A percentile compares a stretch with the other conserved stretches of the same genome.
These are phyloP conservation scores for Lactarius akahatsu DNA, from an alignment of 768 basidiomycete species.

Conservation along the genomic window DNA sequence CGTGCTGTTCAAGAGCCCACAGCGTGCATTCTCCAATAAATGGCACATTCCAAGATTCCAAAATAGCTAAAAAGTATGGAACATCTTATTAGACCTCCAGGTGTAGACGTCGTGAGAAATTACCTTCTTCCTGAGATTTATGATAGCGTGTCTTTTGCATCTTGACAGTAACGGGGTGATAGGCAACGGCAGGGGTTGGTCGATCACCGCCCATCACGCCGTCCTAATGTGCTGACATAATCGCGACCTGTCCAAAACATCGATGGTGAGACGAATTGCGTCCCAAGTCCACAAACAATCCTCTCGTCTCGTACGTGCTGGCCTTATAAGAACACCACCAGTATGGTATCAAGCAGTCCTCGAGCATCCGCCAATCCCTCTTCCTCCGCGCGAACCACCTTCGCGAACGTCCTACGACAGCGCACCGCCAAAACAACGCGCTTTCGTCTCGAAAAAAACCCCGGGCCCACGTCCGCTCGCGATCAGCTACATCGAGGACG, in stretches of 20 bases:
- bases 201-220: too few relatives aligned
- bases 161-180: too few relatives aligned
- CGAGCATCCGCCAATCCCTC: conserved; percentile 81
- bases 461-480: conserved; percentile 44
- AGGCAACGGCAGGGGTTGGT: too few relatives aligned
- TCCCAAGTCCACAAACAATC: conserved; percentile 88
- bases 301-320: conserved; percentile 71
- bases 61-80: too few relatives aligned
- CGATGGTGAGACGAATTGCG: conserved; percentile 78
- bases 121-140: too few relatives aligned
- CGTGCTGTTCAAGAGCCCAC: too few relatives aligned
- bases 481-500: conserved; percentile 72
- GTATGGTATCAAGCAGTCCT: conserved; percentile 85
- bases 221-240: conserved; percentile 12
- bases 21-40: too few relatives aligned
- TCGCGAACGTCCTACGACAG: conserved; percentile 54
- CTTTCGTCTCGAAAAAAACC: conserved; percentile 14
- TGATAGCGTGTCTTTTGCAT: too few relatives aligned
- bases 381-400: conserved; percentile 74
- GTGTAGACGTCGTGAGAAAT: too few relatives aligned
- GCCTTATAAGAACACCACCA: conserved; percentile 63
- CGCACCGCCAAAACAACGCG: conserved; percentile 23
- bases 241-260: neutral
- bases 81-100: too few relatives aligned
- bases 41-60: too few relatives aligned